Evolutionary conservation across 116 monocot species (phyloP), one percentile per base, ranked within the genome.

Genomic region (Phalaenopsis hybrid): DNA sequence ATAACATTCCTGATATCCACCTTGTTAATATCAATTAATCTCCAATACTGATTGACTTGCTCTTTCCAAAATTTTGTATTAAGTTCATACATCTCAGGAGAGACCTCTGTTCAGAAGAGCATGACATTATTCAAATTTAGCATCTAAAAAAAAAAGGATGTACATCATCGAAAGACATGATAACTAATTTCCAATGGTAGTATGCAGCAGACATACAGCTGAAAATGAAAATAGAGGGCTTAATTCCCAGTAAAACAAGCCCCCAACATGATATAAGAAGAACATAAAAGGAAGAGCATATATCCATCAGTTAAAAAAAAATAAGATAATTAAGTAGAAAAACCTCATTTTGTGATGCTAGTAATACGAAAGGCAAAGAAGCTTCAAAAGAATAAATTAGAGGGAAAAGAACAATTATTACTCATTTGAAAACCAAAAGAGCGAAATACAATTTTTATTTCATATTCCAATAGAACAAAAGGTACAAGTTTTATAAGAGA

Each of bases 1-100:
- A 99, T 93, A 31, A 93, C 88, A 89, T 99, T 99, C 68, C 93
- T 75, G 33, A 95, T 88, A 33, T 86, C 89, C 28, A 65, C 82
- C 76, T 83, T 83, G 34, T 84, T 86, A 15, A 87, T 79, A 82
- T 82, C 85, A 83, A 99, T 90, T 77, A 98, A 61, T 61, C 75
- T 91, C 98, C 93, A 99, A 83, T 99, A 99, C 57, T 91, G 78
- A 13, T 33, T 82, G 34, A 91, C 87, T 79, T 89, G 89, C 20
- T 86, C 84, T 88, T 87, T 75, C 99, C 99, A 99, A 80, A 92
- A 99, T 80, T 69, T 79, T 73, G 81, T 86, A 57, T 93, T 89
- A 34, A 58, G 79, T 33, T 87, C 87, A 84, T 89, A 93, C 63
- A 33, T 81, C 10, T 90, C 87, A 21, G 86, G 88, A 81, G 85